phyloP scores from a whole-genome alignment of 768 basidiomycete genomes.

The Lentinula boryana region DNA sequence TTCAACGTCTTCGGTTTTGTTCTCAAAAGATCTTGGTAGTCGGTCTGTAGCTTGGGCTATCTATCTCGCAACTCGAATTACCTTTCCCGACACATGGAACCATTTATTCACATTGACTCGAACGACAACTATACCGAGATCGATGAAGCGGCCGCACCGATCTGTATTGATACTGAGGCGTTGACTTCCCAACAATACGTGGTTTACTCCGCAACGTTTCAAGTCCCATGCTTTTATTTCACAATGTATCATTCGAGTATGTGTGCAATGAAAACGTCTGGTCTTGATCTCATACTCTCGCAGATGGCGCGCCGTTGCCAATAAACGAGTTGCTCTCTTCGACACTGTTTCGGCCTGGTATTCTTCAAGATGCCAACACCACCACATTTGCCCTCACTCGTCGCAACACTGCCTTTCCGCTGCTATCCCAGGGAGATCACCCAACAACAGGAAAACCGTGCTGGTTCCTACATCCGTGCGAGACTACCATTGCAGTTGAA shows the following conservation, averaged over 20 bases:
- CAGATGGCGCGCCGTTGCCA: conserved; percentile 62
- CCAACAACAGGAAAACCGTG: conserved; percentile 67
- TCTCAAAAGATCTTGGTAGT: conserved; percentile 19
- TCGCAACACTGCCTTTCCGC: conserved; percentile 54
- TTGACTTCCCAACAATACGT: conserved; percentile 59
- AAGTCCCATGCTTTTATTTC: conserved; percentile 84
- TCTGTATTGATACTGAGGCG: conserved; percentile 17
- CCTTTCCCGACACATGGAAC: conserved; percentile 9
- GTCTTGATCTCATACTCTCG: neutral
- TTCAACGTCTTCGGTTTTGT: conserved; percentile 2
- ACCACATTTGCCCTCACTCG: conserved; percentile 52
- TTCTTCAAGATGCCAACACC: conserved; percentile 34
- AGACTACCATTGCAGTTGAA: conserved; percentile 56
- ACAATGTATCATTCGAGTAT: conserved; percentile 59
- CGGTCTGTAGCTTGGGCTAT: conserved; percentile 36
- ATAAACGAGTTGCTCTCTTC: conserved; percentile 52
- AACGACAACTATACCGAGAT: conserved; percentile 20
- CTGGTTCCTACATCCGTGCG: conserved; percentile 90
- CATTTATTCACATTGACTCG: conserved; percentile 10
- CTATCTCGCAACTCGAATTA: conserved; percentile 33
- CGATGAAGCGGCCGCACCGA: conserved; percentile 31
- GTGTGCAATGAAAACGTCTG: conserved; percentile 24
- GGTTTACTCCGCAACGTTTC: conserved; percentile 73
- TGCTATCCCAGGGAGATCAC: conserved; percentile 85
- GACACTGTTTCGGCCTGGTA: conserved; percentile 49